Evolutionary conservation across 2,329 filamentous ascomycete genomes (phyloP), one percentile per base, ranked within the genome.

Genomic region (Purpureocillium takamizusanense): DNA sequence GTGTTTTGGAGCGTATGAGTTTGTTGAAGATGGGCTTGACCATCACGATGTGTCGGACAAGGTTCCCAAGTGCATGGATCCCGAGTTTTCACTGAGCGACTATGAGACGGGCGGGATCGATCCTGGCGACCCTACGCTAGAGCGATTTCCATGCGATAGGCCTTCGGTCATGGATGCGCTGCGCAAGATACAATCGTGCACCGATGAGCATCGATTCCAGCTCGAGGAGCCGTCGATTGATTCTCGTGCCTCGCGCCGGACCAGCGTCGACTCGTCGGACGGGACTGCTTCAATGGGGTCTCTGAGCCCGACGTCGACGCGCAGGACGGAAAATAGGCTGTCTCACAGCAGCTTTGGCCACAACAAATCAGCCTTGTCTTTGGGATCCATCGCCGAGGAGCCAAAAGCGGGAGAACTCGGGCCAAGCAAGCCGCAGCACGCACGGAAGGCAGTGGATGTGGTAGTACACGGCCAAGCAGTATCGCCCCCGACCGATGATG

Each of bases 381-480:
- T 73, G 6, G 59, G 65, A 7, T 62, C 67, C 13, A 72, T 72
- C 36, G 61, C 62, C 2, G 69, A 72, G 46, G 64, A 65, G 34
- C 56, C 62, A 7, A 62, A 56, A 38, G 47, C 52, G 10, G 21
- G 21, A 25, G 21, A 25, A 10, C 5, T 6, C 17, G 28, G 28
- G 4, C 5, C 28, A 30, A 12, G 10, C 21, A 25, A 25, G 21
- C 10, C 21, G 21, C 21, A 25, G 10, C 21, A 25, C 21, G 21
- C 21, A 10, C 21, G 21, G 21, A 5, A 25, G 10, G 6, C 6
- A 5, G 10, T 25, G 21, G 21, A 10, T 25, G 6, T 25, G 21
- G 21, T 10, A 25, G 21, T 25, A 42, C 30, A 15, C 16, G 29
- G 35, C 13, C 31, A 37, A 11, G 38, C 27, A 15, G 29, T 42